Evolutionary conservation across 164 flowering plant species (phyloP).

Genomic region (Protea cynaroides): DNA sequence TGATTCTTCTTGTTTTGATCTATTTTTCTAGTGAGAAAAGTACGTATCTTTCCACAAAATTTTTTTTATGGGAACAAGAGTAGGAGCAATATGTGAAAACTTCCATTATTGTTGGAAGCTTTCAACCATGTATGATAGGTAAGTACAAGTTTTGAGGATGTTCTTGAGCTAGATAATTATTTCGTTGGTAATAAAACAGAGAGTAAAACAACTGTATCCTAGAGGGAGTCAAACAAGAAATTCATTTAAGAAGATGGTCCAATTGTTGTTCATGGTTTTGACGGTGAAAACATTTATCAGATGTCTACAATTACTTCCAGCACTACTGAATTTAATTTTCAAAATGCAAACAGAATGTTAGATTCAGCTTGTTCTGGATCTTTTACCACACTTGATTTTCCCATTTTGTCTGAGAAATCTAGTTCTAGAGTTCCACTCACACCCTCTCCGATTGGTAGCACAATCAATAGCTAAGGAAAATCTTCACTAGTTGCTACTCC

Average conservation of each 20-base stretch:
- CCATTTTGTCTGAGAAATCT: constrained; percentile 63
- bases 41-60: too few species aligned
- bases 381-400: constrained; percentile 22
- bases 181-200: constrained; percentile 21
- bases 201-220: background rate
- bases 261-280: constrained; percentile 24
- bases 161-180: constrained; percentile 16
- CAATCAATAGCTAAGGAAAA: constrained; percentile 32
- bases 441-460: constrained; percentile 42
- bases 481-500: constrained; percentile 29
- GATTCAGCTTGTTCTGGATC: constrained; percentile 54
- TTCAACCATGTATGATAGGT: constrained; percentile 45
- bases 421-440: constrained; percentile 30
- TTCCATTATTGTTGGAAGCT: constrained; percentile 58
- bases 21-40: too few species aligned
- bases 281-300: constrained; percentile 32
- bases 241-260: constrained; percentile 16
- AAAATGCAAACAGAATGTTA: constrained; percentile 20
- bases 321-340: constrained; percentile 24
- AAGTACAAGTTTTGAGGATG: constrained; percentile 57
- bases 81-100: constrained; percentile 63
- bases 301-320: constrained; percentile 28
- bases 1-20: too few species aligned
- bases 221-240: constrained; percentile 16
- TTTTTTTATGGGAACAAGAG: too few species aligned